Evolutionary conservation across 2,329 filamentous ascomycete species (phyloP), one percentile per base, ranked within the genome.

Genomic region (Aspergillus flavus): DNA sequence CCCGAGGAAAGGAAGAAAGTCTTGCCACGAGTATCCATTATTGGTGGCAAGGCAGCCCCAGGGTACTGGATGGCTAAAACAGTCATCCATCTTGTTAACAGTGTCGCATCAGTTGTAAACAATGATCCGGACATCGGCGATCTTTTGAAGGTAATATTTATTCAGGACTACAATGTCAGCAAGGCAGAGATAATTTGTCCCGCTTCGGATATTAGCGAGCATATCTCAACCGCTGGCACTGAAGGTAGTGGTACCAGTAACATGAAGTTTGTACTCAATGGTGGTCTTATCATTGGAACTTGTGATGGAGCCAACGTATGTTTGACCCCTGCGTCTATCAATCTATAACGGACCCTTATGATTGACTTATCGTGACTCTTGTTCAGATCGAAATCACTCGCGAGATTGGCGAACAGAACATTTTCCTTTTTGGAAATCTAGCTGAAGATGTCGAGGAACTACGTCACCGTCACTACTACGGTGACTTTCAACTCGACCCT

Each of bases 41-140:
- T 99, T 76, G 95, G 95, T 75, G 95, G 95, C 72, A 99, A 99
- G 82, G 95, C 95, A 30, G 95, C 95, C 2, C 95, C 95, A 0
- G 95, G 95, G 19, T 99, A 99, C 84, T 99, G 95, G 95, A 99
- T 98, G 95, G 95, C 95, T 43, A 99, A 99, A 87, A 96, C 95
- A 46, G 93, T 97, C 69, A 99, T 99, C 72, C 94, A 98, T 76
- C 86, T 99, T 62, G 89, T 99, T 83, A 98, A 97, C 82, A 90
- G 89, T 65, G 95, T 98, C 30, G 93, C 93, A 4, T 82, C 88
- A 19, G 91, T 98, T 3, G 90, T 99, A 70, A 99, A 99, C 83
- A 91, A 92, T 46, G 95, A 99, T 73, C 84, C 88, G 50, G 95
- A 98, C 39, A 89, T 98, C 74, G 94, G 94, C 36, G 94, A 98